A percentile compares a stretch with the other conserved stretches of the same genome.
phyloP scores from a whole-genome alignment of 495 filamentous ascomycete genomes.

The Saxophila tyrrhenica region DNA sequence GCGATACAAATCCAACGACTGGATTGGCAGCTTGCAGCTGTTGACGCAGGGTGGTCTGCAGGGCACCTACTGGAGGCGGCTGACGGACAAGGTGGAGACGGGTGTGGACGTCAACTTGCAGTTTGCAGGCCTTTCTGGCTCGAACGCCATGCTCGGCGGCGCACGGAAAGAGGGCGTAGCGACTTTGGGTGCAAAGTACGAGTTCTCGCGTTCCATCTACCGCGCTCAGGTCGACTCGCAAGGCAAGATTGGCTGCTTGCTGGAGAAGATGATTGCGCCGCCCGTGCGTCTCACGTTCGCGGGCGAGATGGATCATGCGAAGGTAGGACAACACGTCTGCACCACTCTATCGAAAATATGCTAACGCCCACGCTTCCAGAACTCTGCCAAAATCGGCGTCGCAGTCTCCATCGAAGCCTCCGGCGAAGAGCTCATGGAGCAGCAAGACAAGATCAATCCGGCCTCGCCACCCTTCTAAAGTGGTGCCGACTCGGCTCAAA shows the following conservation, averaged over 20 bases:
- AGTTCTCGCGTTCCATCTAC: slow-evolving; percentile 90
- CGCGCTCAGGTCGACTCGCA: slow-evolving; percentile 90
- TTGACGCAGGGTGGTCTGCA: slow-evolving; percentile 74
- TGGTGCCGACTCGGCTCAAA: not conserved
- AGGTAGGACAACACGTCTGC: slow-evolving; percentile 49
- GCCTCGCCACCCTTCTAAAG: slow-evolving; percentile 30
- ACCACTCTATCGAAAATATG: not conserved
- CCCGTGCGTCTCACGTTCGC: slow-evolving; percentile 86
- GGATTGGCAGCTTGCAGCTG: slow-evolving; percentile 79
- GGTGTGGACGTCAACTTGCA: slow-evolving; percentile 90
- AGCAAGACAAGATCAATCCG: slow-evolving; percentile 56
- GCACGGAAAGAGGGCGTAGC: slow-evolving; percentile 74
- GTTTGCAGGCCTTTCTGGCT: slow-evolving; percentile 53
- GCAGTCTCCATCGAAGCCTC: slow-evolving; percentile 88
- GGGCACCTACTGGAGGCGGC: slow-evolving; percentile 86
- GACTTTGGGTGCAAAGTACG: slow-evolving; percentile 91
- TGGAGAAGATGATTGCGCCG: slow-evolving; percentile 91
- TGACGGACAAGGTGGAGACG: slow-evolving; percentile 93
- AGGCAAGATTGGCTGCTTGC: slow-evolving; percentile 80
- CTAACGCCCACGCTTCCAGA: slow-evolving; percentile 39
- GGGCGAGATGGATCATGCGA: slow-evolving; percentile 91
- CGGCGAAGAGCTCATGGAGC: slow-evolving; percentile 81
- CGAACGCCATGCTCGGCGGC: slow-evolving; percentile 35
- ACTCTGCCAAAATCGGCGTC: slow-evolving; percentile 87
- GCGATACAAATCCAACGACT: slow-evolving; percentile 79